A percentile compares a stretch with the other conserved stretches of the same genome.
phyloP scores from a whole-genome alignment of 2,329 filamentous ascomycete species.

The Ploettnerulaceae sp. region DNA sequence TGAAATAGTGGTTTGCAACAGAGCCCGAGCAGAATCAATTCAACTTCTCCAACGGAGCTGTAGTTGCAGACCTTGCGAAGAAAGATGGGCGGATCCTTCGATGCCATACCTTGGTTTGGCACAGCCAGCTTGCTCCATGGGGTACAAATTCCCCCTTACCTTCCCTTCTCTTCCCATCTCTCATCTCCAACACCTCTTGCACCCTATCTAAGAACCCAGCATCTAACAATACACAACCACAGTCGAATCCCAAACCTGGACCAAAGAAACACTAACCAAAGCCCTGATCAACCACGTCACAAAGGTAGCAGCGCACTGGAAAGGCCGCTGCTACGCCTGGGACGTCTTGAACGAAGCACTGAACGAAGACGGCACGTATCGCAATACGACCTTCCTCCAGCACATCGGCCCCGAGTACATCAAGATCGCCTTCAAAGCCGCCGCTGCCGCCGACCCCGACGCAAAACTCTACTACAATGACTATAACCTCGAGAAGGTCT shows the following conservation, averaged over 20 bases:
- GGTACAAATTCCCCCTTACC: constrained; percentile 33
- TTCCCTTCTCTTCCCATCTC: background rate
- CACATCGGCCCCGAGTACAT: constrained; percentile 54
- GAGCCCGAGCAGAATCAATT: constrained; percentile 54
- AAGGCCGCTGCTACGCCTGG: constrained; percentile 56
- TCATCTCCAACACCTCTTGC: background rate
- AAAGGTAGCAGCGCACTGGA: constrained; percentile 51
- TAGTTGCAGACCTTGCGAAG: constrained; percentile 44
- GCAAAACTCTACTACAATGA: constrained; percentile 60
- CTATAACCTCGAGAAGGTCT: constrained; percentile 55
- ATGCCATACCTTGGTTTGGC: constrained; percentile 56
- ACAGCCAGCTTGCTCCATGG: constrained; percentile 50
- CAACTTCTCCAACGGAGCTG: constrained; percentile 53
- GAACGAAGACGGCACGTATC: constrained; percentile 44
- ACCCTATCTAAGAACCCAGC: constrained; percentile 15
- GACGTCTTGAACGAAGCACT: constrained; percentile 60
- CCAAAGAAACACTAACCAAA: constrained; percentile 47
- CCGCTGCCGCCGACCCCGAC: constrained; percentile 47
- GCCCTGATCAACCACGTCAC: constrained; percentile 56
- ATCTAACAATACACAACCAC: background rate
- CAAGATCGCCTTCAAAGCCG: constrained; percentile 51
- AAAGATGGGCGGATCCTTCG: constrained; percentile 49
- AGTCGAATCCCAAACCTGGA: constrained; percentile 39
- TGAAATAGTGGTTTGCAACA: constrained; percentile 49
- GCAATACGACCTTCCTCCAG: constrained; percentile 49